phyloP scores from a whole-genome alignment of 2,329 filamentous ascomycete genomes.

The Emergomyces orientalis region DNA sequence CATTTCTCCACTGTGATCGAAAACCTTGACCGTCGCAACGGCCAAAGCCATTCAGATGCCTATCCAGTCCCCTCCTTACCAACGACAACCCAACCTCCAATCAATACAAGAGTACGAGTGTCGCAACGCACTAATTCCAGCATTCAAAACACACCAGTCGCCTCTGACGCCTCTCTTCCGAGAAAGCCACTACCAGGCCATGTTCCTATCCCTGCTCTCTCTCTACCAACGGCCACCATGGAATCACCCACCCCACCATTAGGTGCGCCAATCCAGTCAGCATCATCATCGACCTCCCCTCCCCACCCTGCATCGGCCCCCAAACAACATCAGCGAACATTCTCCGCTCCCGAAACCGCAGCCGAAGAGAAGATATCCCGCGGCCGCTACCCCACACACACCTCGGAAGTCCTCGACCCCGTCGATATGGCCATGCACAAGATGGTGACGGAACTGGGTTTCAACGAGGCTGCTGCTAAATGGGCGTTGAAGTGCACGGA shows the following conservation, averaged over 20 bases:
- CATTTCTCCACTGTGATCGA: constrained; percentile 30
- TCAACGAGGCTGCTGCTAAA: constrained; percentile 46
- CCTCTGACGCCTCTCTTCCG: not conserved
- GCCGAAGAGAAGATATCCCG: constrained; percentile 16
- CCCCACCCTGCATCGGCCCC: not conserved
- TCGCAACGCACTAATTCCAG: not conserved
- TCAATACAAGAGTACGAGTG: not conserved
- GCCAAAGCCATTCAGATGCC: not conserved
- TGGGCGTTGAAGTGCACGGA: constrained; percentile 52
- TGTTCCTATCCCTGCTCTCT: not conserved
- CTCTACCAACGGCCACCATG: not conserved
- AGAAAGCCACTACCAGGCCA: not conserved
- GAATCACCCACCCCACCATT: not conserved
- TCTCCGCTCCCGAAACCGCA: constrained; percentile 10
- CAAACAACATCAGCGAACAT: not conserved
- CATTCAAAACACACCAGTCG: not conserved
- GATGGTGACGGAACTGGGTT: constrained; percentile 51
- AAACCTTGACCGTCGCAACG: constrained; percentile 22
- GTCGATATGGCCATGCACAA: constrained; percentile 48
- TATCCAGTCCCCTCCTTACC: not conserved
- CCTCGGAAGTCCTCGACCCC: constrained; percentile 39
- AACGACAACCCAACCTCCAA: not conserved
- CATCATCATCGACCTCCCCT: not conserved
- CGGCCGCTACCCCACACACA: constrained; percentile 21
- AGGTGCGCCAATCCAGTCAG: not conserved